Conservation (phyloP, 495 filamentous ascomycete genomes). For the Acidiella bohemica region DNA sequence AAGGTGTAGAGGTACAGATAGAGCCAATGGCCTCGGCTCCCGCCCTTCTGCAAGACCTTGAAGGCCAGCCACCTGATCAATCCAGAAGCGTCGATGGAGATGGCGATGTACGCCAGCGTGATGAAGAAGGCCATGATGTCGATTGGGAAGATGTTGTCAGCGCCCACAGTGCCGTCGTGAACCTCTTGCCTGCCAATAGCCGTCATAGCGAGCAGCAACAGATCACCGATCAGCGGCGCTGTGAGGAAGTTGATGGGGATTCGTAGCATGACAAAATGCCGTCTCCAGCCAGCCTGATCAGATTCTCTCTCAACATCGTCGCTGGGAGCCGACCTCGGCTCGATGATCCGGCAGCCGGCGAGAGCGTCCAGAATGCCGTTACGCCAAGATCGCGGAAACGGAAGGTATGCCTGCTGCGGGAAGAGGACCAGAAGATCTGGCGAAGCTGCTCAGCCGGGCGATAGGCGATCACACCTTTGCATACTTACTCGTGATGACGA, state of each 20-base stretch:
- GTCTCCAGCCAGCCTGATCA: slow-evolving; percentile 17
- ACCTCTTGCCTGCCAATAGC: slow-evolving; percentile 50
- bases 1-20: slow-evolving; percentile 57
- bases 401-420: slow-evolving; percentile 47
- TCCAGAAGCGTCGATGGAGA: slow-evolving; percentile 58
- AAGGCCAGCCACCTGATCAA: slow-evolving; percentile 52
- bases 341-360: slow-evolving; percentile 36
- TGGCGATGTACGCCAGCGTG: slow-evolving; percentile 58
- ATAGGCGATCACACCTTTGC: background rate
- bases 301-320: background rate
- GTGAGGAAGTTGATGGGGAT: slow-evolving; percentile 57
- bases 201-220: slow-evolving; percentile 49
- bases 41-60: slow-evolving; percentile 51
- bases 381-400: slow-evolving; percentile 36
- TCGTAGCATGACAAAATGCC: slow-evolving; percentile 32
- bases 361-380: slow-evolving; percentile 33
- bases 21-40: slow-evolving; percentile 44
- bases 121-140: slow-evolving; percentile 55
- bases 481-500: slow-evolving; percentile 48
- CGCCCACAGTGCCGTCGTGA: slow-evolving; percentile 46
- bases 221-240: slow-evolving; percentile 48
- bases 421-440: slow-evolving; percentile 51
- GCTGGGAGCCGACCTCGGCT: slow-evolving; percentile 19
- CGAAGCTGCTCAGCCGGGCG: slow-evolving; percentile 4
- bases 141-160: slow-evolving; percentile 45